These are phyloP conservation scores for Ophiosphaerella korrae DNA, from an alignment of 2,329 filamentous ascomycete genomes.

Conservation along the genomic window DNA sequence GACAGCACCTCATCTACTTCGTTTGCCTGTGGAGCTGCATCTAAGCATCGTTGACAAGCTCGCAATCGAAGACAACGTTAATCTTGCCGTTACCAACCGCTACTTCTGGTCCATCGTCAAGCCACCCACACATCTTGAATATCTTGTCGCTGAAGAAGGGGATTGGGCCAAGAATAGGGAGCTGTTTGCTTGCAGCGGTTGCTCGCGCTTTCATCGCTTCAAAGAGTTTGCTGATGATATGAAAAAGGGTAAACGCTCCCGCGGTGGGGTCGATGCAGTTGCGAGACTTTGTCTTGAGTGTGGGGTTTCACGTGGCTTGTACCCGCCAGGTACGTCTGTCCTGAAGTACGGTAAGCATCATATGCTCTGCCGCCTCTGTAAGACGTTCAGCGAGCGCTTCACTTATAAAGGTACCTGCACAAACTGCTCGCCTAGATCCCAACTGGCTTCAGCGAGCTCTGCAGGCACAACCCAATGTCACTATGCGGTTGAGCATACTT, in stretches of 20 bases:
- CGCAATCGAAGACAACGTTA: constrained; percentile 24
- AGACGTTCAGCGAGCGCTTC: constrained; percentile 22
- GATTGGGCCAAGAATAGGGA: constrained; percentile 23
- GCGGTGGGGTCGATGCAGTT: constrained; percentile 25
- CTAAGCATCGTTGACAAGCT: constrained; percentile 26
- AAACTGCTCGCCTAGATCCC: constrained; percentile 10
- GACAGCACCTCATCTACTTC: constrained; percentile 19
- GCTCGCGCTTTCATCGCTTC: constrained; percentile 22
- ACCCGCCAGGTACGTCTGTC: constrained; percentile 25
- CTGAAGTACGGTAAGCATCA: constrained; percentile 23
- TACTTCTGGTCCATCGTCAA: constrained; percentile 27
- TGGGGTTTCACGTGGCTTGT: constrained; percentile 26
- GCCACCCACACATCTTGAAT: constrained; percentile 22
- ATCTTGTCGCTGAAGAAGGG: constrained; percentile 26
- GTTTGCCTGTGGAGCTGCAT: constrained; percentile 34
- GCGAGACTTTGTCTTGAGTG: constrained; percentile 34
- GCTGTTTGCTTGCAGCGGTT: constrained; percentile 32
- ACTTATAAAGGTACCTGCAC: constrained; percentile 17
- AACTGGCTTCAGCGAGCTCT: neutral
- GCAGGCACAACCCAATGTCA: neutral
- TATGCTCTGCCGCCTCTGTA: constrained; percentile 25
- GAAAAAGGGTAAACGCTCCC: constrained; percentile 35
- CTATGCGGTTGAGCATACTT: constrained; percentile 19
- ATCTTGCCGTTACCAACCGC: constrained; percentile 20
- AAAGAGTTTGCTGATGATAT: constrained; percentile 34